Percentiles rank a stretch among this genome's conserved stretches.
phyloP scores from a whole-genome alignment of 257 asterid species.

The Fraxinus americana region DNA sequence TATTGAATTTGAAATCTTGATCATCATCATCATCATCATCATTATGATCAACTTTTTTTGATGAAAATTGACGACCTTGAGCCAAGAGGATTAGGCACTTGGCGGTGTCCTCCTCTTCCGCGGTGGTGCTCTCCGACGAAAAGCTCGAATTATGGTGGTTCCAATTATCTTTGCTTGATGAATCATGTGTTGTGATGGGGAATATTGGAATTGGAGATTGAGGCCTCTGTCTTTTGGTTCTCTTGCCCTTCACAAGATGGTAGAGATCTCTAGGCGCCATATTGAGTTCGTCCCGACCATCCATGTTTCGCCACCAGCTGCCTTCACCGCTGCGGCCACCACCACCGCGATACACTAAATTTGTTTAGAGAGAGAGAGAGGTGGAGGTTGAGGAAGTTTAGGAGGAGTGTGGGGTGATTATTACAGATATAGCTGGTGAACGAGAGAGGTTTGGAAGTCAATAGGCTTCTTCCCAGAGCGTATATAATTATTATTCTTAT shows the following conservation, averaged over 20 bases:
- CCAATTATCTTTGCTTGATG: not conserved
- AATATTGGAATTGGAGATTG: conserved; percentile 46
- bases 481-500: not conserved
- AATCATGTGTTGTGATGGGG: conserved; percentile 31
- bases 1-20: conserved; percentile 9
- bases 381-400: conserved; percentile 30
- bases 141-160: conserved; percentile 18
- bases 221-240: conserved; percentile 53
- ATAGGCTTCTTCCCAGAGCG: conserved; percentile 4
- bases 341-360: conserved; percentile 8
- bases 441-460: conserved; percentile 49
- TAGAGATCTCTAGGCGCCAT: conserved; percentile 35
- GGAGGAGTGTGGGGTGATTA: conserved; percentile 37
- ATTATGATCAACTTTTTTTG: not conserved
- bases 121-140: conserved; percentile 48
- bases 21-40: not conserved
- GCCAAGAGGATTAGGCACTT: conserved; percentile 58
- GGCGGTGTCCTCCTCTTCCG: conserved; percentile 65
- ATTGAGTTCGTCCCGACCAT: conserved; percentile 32
- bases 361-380: conserved; percentile 34
- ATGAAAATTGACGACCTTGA: conserved; percentile 31
- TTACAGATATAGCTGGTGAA: conserved; percentile 31
- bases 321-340: conserved; percentile 24
- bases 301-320: conserved; percentile 28
- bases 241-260: conserved; percentile 51